Evolutionary conservation across 2,329 filamentous ascomycete species (phyloP), one percentile per base, ranked within the genome.

Genomic region (Penicillium expansum): DNA sequence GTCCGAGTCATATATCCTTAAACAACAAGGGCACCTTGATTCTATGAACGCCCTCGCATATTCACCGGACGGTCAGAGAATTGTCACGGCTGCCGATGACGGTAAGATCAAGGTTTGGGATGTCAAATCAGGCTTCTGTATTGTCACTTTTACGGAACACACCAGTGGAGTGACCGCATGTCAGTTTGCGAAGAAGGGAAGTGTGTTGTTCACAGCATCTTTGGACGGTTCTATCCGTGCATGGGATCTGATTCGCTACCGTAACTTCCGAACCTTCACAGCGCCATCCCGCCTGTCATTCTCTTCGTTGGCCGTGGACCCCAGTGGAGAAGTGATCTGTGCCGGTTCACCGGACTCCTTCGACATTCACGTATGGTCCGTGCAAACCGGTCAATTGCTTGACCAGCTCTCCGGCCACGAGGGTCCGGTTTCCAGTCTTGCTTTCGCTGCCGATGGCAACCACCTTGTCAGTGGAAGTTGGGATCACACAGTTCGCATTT

Each of bases 91-190:
- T 2, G 90, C 94, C 2, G 95, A 99, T 67, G 95, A 99, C 72
- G 94, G 94, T 51, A 97, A 97, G 76, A 90, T 99, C 74, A 99
- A 99, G 74, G 91, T 99, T 33, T 99, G 94, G 94, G 94, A 99
- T 72, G 88, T 93, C 30, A 89, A 91, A 56, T 97, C 94, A 0
- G 94, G 95, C 0, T 99, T 99, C 78, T 99, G 94, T 69, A 90
- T 97, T 35, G 93, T 97, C 30, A 99, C 94, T 0, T 99, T 99
- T 67, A 97, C 93, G 0, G 95, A 99, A 74, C 94, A 99, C 73
- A 92, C 90, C 1, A 93, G 91, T 63, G 92, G 91, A 53, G 92
- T 99, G 2, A 97, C 93, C 11, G 76, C 91, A 1, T 97, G 92
- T 74, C 89, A 97, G 66, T 97, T 97, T 74, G 89, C 94, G 0